Evolutionary conservation across 768 basidiomycete species (phyloP).

Genomic region (Leccinum uliginosum): DNA sequence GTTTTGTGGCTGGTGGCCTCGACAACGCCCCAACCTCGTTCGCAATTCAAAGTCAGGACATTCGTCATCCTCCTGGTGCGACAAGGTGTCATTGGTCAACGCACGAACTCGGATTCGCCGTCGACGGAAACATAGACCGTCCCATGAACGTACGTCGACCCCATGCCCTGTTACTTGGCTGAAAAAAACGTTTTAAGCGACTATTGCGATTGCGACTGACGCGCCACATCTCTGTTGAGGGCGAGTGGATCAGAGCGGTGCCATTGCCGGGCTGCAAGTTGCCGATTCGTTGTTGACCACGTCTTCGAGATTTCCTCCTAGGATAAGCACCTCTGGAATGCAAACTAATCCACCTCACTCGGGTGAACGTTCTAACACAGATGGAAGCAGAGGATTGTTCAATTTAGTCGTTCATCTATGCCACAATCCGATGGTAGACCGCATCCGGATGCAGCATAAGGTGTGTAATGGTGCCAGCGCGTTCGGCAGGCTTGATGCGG

Average conservation of each 20-base stretch:
- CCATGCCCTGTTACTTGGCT: constrained; percentile 10
- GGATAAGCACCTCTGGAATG: not conserved
- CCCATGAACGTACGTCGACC: constrained; percentile 10
- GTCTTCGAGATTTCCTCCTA: constrained; percentile 13
- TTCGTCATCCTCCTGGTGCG: constrained; percentile 15
- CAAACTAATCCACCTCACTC: constrained; percentile 3
- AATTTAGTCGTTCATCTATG: not conserved
- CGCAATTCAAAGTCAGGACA: constrained; percentile 27
- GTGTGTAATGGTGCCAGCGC: constrained; percentile 11
- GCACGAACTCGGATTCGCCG: constrained; percentile 11
- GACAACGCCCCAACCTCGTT: constrained; percentile 27
- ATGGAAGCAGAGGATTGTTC: constrained; percentile 15
- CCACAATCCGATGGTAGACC: constrained; percentile 1
- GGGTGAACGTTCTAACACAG: constrained; percentile 5
- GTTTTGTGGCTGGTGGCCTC: constrained; percentile 19
- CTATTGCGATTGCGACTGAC: constrained; percentile 7
- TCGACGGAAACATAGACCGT: constrained; percentile 16
- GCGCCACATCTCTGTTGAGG: constrained; percentile 5
- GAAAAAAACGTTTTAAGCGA: constrained; percentile 21
- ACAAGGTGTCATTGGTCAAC: constrained; percentile 10
- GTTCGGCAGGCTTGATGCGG: constrained; percentile 15
- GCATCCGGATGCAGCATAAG: constrained; percentile 9
- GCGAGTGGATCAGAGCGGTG: constrained; percentile 16
- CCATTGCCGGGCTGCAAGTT: constrained; percentile 11
- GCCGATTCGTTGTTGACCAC: constrained; percentile 5